Base-by-base conservation (phyloP, 2,329 filamentous ascomycete genomes). In the Diaporthe ilicicola region DNA sequence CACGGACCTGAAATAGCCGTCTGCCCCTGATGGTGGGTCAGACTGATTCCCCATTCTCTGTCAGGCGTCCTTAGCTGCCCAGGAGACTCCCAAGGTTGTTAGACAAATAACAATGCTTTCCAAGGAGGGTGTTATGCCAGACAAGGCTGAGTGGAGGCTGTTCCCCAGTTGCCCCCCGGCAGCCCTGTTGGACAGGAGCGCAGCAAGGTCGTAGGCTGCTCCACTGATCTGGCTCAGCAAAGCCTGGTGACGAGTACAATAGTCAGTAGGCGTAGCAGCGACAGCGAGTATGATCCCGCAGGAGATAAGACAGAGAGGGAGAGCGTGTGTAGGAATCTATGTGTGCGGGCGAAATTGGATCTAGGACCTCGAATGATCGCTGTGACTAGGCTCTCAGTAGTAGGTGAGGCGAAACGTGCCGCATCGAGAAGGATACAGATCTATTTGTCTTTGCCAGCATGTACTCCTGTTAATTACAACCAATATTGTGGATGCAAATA, bases 161-260 rank as follows among this genome's bases (percentile, higher is more conserved):
- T 27, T 50, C 59, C 7, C 19, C 13, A 22, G 3, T 64, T 48
- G 42, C 59, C 29, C 42, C 44, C 42, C 29, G 44, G 29, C 24
- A 37, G 59, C 24, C n/a, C 59, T 19, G 59, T 37, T 29, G 7
- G 12, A 64, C 29, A 12, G 24, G 27, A 37, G 59, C 29, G 19
- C n/a, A 19, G 50, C 29, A 64, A 64, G 42, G 44, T 50, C 44
- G 50, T 64, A 64, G 39, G 59, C 44, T 22, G 42, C 44, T 50
- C 59, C 59, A 37, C 59, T 42, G 34, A 34, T 27, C 19, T 19
- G n/a, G n/a, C 24, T 12, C 42, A 37, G 59, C 42, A 48, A 17
- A 50, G 59, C 27, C 13, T 34, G 42, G 4, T 48, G 29, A 24
- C 22, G 24, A 6, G 19, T 24, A n/a, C 24, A 19, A 27, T 27